Evolutionary conservation across 1,284 basidiomycete species (phyloP).

Genomic region (Boletellus deceptivus): DNA sequence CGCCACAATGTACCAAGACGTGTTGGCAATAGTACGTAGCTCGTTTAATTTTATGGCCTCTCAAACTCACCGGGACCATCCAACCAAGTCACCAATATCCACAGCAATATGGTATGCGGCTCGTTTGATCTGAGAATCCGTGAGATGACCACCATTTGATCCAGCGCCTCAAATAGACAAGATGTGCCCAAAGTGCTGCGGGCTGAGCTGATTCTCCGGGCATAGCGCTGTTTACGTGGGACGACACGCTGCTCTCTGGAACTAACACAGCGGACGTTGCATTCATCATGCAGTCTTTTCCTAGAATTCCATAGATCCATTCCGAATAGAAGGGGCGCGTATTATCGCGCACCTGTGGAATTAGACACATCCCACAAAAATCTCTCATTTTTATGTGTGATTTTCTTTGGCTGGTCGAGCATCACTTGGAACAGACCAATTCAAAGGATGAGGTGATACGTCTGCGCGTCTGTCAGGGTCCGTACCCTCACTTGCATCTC

Average conservation of each 20-base stretch:
- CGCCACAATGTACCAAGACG: constrained; percentile 50
- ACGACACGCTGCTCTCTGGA: constrained; percentile 3
- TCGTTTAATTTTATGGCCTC: not conserved
- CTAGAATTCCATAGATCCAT: constrained; percentile 11
- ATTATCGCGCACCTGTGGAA: constrained; percentile 1
- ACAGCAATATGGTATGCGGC: constrained; percentile 56
- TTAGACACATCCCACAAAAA: too few relatives aligned
- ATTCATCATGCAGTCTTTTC: constrained; percentile 8
- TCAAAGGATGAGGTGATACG: too few relatives aligned
- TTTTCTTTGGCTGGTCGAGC: too few relatives aligned
- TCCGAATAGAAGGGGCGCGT: constrained; percentile 6
- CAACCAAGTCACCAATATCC: constrained; percentile 58
- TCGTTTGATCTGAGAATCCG: constrained; percentile 44
- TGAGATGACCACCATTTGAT: constrained; percentile 42
- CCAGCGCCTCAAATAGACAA: constrained; percentile 35
- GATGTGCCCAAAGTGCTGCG: constrained; percentile 30
- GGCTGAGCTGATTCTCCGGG: constrained; percentile 16
- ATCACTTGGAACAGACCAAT: too few relatives aligned
- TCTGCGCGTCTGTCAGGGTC: too few relatives aligned
- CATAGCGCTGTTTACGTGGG: not conserved
- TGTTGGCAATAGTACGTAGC: constrained; percentile 72
- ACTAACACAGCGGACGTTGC: constrained; percentile 9
- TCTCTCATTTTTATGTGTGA: too few relatives aligned
- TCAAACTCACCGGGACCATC: constrained; percentile 11
- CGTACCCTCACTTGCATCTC: too few relatives aligned